Conservation (phyloP, 2,329 filamentous ascomycete species). For the Claviceps paspali region DNA sequence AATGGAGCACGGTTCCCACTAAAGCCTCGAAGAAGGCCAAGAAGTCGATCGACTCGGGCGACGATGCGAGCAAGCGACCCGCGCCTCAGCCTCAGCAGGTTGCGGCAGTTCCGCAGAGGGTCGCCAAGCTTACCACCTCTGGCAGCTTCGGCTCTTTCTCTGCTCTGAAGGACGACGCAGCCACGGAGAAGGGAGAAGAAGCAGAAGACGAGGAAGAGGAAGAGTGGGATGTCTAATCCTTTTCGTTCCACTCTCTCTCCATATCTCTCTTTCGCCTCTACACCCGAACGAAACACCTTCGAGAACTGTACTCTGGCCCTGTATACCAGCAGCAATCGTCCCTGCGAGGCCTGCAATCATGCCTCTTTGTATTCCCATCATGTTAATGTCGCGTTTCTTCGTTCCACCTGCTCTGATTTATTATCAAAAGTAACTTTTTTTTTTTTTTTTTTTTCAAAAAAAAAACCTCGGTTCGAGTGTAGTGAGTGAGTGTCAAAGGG, state of each 20-base stretch:
- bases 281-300: too few species aligned
- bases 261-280: too few species aligned
- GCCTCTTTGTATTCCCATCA: neutral
- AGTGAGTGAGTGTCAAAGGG: too few species aligned
- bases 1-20: constrained; percentile 46
- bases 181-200: constrained; percentile 28
- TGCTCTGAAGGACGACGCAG: constrained; percentile 27
- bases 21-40: constrained; percentile 30
- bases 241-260: neutral
- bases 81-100: too few species aligned
- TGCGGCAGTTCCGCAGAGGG: constrained; percentile 17
- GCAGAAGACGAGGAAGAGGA: constrained; percentile 32
- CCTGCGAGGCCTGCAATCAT: neutral
- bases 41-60: constrained; percentile 21
- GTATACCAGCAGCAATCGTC: constrained; percentile 4
- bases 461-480: too few species aligned
- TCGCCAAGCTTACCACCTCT: constrained; percentile 17
- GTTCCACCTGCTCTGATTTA: too few species aligned
- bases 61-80: constrained; percentile 18
- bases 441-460: neutral
- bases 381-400: too few species aligned
- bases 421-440: neutral
- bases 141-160: constrained; percentile 32
- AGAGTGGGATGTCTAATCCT: constrained; percentile 36
- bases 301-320: constrained; percentile 1